Conservation (phyloP, 805 yeast genomes). For the Candida gorgasii region DNA sequence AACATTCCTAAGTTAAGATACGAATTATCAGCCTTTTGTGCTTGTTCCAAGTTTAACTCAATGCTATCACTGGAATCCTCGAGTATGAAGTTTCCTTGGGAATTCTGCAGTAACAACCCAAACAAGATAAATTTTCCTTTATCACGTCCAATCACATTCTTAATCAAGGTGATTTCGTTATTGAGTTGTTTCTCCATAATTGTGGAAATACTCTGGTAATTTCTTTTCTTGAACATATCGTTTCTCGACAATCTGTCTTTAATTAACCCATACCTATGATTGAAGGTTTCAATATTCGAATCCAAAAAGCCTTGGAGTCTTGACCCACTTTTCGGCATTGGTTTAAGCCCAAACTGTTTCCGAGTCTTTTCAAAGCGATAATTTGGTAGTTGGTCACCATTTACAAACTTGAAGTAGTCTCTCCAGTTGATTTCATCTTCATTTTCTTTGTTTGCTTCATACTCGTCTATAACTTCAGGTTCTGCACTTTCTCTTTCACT, state of each 20-base stretch:
- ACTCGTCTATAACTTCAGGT: constrained; percentile 6
- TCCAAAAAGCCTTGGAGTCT: constrained; percentile 19
- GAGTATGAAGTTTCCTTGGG: constrained; percentile 68
- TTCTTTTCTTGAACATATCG: constrained; percentile 64
- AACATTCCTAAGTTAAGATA: constrained; percentile 76
- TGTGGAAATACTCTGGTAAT: constrained; percentile 46
- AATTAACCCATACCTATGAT: constrained; percentile 59
- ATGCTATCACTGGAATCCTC: constrained; percentile 82
- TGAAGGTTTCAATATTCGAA: constrained; percentile 41
- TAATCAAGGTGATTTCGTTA: constrained; percentile 65
- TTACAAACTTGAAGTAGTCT: constrained; percentile 67
- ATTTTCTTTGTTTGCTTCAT: constrained; percentile 26
- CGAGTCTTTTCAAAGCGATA: constrained; percentile 61
- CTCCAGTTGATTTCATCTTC: constrained; percentile 53
- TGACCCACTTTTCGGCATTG: constrained; percentile 6
- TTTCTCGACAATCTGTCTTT: constrained; percentile 74
- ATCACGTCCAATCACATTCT: constrained; percentile 83
- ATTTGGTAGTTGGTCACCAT: constrained; percentile 63
- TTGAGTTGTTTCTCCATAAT: constrained; percentile 27
- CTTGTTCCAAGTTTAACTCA: constrained; percentile 62
- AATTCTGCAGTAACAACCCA: constrained; percentile 68
- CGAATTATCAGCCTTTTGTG: constrained; percentile 61
- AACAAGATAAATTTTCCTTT: constrained; percentile 73
- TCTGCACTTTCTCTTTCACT: constrained; percentile 12
- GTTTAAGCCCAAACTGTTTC: constrained; percentile 56